These are phyloP conservation scores for Fusarium chaquense DNA, from an alignment of 2,329 filamentous ascomycete species.

Conservation along the genomic window DNA sequence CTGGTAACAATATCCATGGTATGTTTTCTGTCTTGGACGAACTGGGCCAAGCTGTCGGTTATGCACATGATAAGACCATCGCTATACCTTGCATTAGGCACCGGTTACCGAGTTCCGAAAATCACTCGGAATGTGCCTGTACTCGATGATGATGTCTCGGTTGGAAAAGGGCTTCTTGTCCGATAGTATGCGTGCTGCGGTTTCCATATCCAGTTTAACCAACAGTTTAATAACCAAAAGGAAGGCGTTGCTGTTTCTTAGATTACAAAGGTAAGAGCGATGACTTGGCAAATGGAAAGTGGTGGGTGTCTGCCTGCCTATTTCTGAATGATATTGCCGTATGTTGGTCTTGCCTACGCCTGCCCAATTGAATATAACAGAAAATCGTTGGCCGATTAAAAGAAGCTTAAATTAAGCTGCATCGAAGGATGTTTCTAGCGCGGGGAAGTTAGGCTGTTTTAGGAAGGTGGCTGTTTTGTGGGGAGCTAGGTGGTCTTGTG, in stretches of 20 bases:
- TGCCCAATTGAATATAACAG: conserved; percentile 13
- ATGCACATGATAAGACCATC: not conserved
- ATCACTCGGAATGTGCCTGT: not conserved
- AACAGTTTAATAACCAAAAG: not conserved
- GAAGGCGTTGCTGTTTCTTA: not conserved
- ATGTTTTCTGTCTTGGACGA: conserved; percentile 1
- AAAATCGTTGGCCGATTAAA: conserved; percentile 9
- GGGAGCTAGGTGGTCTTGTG: conserved; percentile 12
- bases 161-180: not conserved
- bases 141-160: not conserved
- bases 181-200: not conserved
- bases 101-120: conserved; percentile 1
- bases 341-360: not conserved
- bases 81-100: not conserved
- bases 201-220: conserved; percentile 1
- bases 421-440: conserved; percentile 27
- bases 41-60: conserved; percentile 1
- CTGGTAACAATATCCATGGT: not conserved
- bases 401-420: conserved; percentile 45
- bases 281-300: not conserved
- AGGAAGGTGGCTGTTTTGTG: conserved; percentile 41
- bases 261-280: not conserved
- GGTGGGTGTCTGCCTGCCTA: not conserved
- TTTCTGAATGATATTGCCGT: not conserved
- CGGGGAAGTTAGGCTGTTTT: conserved; percentile 25